A percentile compares a stretch with the other conserved stretches of the same genome.
These are phyloP conservation scores for Boletus patriciae DNA, from an alignment of 768 basidiomycete species.

Conservation along the genomic window DNA sequence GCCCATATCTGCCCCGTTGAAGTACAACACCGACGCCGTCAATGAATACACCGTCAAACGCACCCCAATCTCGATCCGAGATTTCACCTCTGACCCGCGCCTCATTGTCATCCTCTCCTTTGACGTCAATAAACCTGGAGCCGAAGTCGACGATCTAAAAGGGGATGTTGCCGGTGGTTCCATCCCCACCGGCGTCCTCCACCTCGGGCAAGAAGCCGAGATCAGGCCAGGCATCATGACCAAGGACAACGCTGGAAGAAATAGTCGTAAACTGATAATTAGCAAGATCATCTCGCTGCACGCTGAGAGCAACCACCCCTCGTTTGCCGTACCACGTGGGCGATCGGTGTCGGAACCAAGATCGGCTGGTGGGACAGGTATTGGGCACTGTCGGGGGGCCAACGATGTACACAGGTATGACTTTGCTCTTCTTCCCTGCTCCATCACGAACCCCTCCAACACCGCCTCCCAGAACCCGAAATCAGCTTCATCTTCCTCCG, in stretches of 20 bases:
- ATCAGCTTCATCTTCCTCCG: conserved; percentile 93
- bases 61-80: too few relatives aligned
- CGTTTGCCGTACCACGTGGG: conserved; percentile 96
- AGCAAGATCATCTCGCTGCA: conserved; percentile 87
- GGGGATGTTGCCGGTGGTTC: conserved; percentile 99
- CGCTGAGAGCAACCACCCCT: conserved; percentile 91
- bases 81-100: conserved; percentile 88
- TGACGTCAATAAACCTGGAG: conserved; percentile 99
- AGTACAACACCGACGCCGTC: conserved; percentile 99
- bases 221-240: conserved; percentile 97
- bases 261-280: conserved; percentile 91
- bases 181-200: too few relatives aligned
- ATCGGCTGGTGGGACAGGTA: conserved; percentile 95
- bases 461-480: conserved; percentile 67
- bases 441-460: background rate
- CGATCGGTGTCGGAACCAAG: conserved; percentile 95
- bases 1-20: conserved; percentile 97
- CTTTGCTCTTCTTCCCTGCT: background rate
- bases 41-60: too few relatives aligned
- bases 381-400: conserved; percentile 94
- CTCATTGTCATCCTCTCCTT: conserved; percentile 99
- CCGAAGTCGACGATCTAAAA: conserved; percentile 95
- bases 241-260: conserved; percentile 87
- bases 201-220: conserved; percentile 91
- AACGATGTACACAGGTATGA: conserved; percentile 80